Evolutionary conservation across 2,329 filamentous ascomycete genomes (phyloP).

Genomic region (Pseudovirgaria hyperparasitica): DNA sequence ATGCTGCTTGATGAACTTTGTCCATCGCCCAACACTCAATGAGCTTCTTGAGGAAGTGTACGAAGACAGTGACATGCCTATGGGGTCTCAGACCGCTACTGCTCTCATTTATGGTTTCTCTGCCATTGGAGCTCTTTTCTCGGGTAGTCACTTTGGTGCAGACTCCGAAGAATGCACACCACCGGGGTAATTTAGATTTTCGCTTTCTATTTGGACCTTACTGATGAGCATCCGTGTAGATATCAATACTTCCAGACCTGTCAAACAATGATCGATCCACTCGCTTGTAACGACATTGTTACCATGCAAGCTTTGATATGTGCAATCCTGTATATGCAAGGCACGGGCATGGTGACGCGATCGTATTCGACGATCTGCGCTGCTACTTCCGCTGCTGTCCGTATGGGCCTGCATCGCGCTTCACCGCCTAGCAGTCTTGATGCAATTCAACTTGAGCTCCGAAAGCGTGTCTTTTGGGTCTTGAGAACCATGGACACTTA

Average conservation of each 20-base stretch:
- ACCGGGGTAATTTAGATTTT: neutral
- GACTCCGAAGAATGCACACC: neutral
- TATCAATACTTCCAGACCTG: conserved; percentile 1
- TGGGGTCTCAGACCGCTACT: conserved; percentile 48
- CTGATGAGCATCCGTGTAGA: neutral
- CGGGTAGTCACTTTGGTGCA: conserved; percentile 27
- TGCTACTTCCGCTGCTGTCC: conserved; percentile 60
- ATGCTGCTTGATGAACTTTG: conserved; percentile 45
- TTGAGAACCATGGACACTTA: neutral
- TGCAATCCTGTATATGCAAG: conserved; percentile 70
- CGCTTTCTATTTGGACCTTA: neutral
- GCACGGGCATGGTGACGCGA: conserved; percentile 63
- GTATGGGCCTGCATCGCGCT: conserved; percentile 66
- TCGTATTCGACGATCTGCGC: conserved; percentile 75
- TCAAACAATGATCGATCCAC: conserved; percentile 34
- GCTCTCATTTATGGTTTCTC: conserved; percentile 58
- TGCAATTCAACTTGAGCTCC: conserved; percentile 28
- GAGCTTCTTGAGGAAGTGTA: conserved; percentile 55
- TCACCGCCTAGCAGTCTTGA: conserved; percentile 51
- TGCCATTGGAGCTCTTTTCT: conserved; percentile 62
- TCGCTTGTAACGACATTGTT: conserved; percentile 56
- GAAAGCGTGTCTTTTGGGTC: conserved; percentile 1
- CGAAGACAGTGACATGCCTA: conserved; percentile 47
- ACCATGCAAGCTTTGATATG: conserved; percentile 66
- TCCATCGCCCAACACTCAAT: conserved; percentile 60